phyloP scores from a whole-genome alignment of 2,329 filamentous ascomycete genomes.

The Paracorniculantispora psalliotae region DNA sequence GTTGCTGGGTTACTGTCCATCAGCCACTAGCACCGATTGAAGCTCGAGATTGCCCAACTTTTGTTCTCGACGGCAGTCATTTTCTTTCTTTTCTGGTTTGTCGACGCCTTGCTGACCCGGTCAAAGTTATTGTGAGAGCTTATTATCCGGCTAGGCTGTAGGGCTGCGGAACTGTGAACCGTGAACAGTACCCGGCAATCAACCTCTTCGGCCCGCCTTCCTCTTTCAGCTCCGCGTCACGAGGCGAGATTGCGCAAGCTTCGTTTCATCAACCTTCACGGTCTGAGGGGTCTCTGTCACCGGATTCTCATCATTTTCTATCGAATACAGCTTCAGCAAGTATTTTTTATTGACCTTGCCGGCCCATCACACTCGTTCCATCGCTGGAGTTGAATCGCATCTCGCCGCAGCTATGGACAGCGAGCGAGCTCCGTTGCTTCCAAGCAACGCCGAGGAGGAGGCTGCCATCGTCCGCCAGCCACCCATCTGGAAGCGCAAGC shows the following conservation, averaged over 20 bases:
- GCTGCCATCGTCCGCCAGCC: not conserved
- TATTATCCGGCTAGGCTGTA: too few species aligned
- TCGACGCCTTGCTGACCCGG: too few species aligned
- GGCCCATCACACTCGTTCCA: not conserved
- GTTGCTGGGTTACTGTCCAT: too few species aligned
- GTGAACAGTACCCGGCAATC: not conserved
- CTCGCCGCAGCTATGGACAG: slow-evolving; percentile 2
- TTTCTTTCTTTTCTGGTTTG: too few species aligned
- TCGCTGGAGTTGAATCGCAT: not conserved
- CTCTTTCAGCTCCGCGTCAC: not conserved
- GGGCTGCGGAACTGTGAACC: too few species aligned
- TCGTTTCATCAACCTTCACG: not conserved
- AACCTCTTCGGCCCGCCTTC: not conserved
- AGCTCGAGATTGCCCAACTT: too few species aligned
- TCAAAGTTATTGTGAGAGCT: too few species aligned
- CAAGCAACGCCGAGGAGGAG: slow-evolving; percentile 5
- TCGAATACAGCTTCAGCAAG: not conserved
- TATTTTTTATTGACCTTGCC: not conserved
- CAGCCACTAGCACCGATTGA: too few species aligned
- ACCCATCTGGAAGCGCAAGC: slow-evolving; percentile 9
- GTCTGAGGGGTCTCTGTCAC: not conserved
- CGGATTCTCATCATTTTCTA: not conserved
- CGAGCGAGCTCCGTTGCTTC: slow-evolving; percentile 3
- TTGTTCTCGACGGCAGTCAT: too few species aligned
- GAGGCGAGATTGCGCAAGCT: not conserved